Evolutionary conservation across 1,284 basidiomycete species (phyloP).

Genomic region (Porogramme epimiltina): DNA sequence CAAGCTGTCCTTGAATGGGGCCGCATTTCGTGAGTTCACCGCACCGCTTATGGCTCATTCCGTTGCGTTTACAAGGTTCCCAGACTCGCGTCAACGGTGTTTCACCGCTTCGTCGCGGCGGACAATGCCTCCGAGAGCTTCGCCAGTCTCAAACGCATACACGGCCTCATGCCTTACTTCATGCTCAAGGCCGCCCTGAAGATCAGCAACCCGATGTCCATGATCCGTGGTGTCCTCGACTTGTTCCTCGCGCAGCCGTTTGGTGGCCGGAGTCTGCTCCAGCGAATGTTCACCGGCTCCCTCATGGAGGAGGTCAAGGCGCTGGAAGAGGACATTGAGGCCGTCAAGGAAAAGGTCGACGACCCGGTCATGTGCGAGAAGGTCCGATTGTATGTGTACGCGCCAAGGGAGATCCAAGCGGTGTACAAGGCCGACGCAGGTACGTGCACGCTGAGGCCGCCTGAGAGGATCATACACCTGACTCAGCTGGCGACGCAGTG

Average conservation of each 20-base stretch:
- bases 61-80: not conserved
- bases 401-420: slow-evolving; percentile 86
- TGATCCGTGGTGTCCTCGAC: slow-evolving; percentile 93
- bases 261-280: slow-evolving; percentile 88
- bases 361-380: slow-evolving; percentile 90
- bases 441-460: slow-evolving; percentile 35
- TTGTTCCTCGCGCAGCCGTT: slow-evolving; percentile 98
- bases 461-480: not conserved
- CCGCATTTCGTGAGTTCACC: slow-evolving; percentile 78
- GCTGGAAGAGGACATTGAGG: slow-evolving; percentile 84
- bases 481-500: slow-evolving; percentile 36
- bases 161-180: slow-evolving; percentile 98
- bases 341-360: slow-evolving; percentile 87
- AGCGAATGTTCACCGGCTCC: slow-evolving; percentile 94
- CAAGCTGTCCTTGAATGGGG: slow-evolving; percentile 95
- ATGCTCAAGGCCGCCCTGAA: slow-evolving; percentile 90
- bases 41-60: not conserved
- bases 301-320: slow-evolving; percentile 87
- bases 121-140: slow-evolving; percentile 93
- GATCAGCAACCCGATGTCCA: slow-evolving; percentile 94
- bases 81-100: slow-evolving; percentile 92
- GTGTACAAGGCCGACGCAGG: slow-evolving; percentile 80
- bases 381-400: slow-evolving; percentile 84
- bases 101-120: slow-evolving; percentile 91
- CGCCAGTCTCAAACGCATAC: slow-evolving; percentile 87